A percentile compares a stretch with the other conserved stretches of the same genome.
phyloP scores from a whole-genome alignment of 139 green algal genomes.

The Chlamydomonas sphaeroides region DNA sequence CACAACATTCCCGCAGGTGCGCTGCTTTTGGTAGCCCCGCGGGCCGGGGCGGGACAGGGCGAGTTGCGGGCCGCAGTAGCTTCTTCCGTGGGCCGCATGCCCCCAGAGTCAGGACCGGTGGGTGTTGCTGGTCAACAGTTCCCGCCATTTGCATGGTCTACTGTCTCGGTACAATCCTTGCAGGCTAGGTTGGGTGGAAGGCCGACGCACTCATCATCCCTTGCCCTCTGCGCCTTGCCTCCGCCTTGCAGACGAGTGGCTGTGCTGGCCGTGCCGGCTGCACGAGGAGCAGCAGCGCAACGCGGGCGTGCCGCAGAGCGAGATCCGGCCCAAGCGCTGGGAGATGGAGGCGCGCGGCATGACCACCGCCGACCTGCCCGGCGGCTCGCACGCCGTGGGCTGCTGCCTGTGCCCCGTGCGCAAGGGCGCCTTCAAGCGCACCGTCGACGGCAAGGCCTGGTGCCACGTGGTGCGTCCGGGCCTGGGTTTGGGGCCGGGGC shows the following conservation, averaged over 20 bases:
- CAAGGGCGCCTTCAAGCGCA: slow-evolving; percentile 84
- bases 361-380: slow-evolving; percentile 53
- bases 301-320: slow-evolving; percentile 59
- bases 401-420: slow-evolving; percentile 89
- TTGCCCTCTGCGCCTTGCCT: background rate
- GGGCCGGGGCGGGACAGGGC: too few species aligned
- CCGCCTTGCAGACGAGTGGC: slow-evolving; percentile 75
- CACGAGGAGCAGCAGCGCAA: slow-evolving; percentile 71
- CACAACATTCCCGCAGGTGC: slow-evolving; percentile 64
- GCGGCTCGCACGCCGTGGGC: slow-evolving; percentile 62
- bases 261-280: slow-evolving; percentile 88
- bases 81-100: too few species aligned
- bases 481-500: background rate
- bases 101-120: too few species aligned
- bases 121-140: too few species aligned
- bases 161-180: too few species aligned
- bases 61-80: too few species aligned
- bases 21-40: background rate
- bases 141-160: too few species aligned
- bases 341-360: slow-evolving; percentile 49
- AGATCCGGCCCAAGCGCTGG: slow-evolving; percentile 80
- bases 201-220: too few species aligned
- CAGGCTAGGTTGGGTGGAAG: too few species aligned
- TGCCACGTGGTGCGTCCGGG: slow-evolving; percentile 68
- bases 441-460: slow-evolving; percentile 66